phyloP scores from a whole-genome alignment of 1,284 basidiomycete genomes.

The Limonomyces culmigenus region DNA sequence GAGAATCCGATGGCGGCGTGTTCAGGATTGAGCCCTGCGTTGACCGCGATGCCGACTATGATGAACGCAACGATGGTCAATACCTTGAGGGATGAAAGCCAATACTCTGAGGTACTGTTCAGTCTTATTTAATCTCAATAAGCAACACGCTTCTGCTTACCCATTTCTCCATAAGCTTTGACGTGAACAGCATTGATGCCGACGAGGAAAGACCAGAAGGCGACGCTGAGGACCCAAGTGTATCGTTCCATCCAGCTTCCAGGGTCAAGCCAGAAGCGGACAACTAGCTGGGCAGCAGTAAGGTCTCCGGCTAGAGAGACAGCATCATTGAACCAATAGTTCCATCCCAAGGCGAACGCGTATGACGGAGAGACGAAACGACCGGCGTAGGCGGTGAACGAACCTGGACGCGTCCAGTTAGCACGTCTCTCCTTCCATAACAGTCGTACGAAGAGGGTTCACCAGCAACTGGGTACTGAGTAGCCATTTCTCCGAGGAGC shows the following conservation, averaged over 20 bases:
- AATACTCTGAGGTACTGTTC: conserved; percentile 39
- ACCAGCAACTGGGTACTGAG: conserved; percentile 66
- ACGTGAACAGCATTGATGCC: conserved; percentile 50
- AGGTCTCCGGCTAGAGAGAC: conserved; percentile 64
- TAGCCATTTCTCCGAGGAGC: conserved; percentile 66
- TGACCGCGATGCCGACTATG: conserved; percentile 51
- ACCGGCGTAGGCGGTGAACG: conserved; percentile 60
- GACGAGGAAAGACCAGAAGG: conserved; percentile 57
- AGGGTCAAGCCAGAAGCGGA: conserved; percentile 45
- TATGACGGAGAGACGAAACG: conserved; percentile 70
- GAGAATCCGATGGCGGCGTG: conserved; percentile 43
- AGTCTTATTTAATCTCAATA: neutral
- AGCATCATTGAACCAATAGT: conserved; percentile 76
- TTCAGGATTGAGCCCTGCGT: conserved; percentile 48
- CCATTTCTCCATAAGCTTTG: conserved; percentile 59
- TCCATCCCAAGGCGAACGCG: conserved; percentile 52
- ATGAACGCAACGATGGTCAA: conserved; percentile 53
- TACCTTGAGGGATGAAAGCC: conserved; percentile 62
- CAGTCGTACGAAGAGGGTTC: conserved; percentile 57
- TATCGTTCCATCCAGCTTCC: no score
- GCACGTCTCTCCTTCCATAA: conserved; percentile 60
- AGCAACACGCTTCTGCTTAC: conserved; percentile 17
- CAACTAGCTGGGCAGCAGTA: conserved; percentile 58
- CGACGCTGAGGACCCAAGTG: conserved; percentile 55
- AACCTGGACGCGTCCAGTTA: conserved; percentile 49